Conservation (phyloP, 2,329 filamentous ascomycete species). For the Colletotrichum chlorophyti region DNA sequence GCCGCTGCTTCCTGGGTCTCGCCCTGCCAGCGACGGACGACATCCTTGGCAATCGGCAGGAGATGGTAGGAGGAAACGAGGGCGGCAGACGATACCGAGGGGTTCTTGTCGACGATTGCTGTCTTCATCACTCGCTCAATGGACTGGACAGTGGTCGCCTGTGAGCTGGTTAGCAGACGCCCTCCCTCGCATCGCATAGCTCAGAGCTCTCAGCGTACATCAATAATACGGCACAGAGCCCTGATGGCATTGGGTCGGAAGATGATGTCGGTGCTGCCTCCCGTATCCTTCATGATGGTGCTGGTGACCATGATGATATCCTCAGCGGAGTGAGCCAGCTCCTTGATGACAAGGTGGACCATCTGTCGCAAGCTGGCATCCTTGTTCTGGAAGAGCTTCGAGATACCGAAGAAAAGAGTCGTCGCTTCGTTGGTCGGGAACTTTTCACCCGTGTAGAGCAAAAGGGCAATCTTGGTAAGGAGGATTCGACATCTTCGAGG, state of each 20-base stretch:
- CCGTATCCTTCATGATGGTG: slow-evolving; percentile 99
- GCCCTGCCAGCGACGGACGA: slow-evolving; percentile 97
- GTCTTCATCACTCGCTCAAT: slow-evolving; percentile 99
- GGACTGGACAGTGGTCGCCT: slow-evolving; percentile 94
- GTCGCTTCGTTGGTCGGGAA: slow-evolving; percentile 98
- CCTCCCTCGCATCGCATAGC: slow-evolving; percentile 1
- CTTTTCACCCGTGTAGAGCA: slow-evolving; percentile 95
- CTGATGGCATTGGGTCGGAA: slow-evolving; percentile 96
- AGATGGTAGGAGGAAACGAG: slow-evolving; percentile 98
- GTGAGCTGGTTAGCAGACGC: slow-evolving; percentile 21
- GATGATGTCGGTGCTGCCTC: slow-evolving; percentile 90
- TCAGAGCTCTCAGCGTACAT: slow-evolving; percentile 64
- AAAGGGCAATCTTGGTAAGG: slow-evolving; percentile 94
- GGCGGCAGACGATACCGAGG: slow-evolving; percentile 94
- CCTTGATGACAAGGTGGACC: slow-evolving; percentile 98
- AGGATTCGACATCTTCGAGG: slow-evolving; percentile 97
- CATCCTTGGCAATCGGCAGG: slow-evolving; percentile 92
- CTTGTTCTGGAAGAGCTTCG: slow-evolving; percentile 99
- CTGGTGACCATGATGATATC: slow-evolving; percentile 99
- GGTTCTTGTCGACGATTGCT: slow-evolving; percentile 98
- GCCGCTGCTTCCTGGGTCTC: slow-evolving; percentile 97
- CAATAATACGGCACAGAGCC: slow-evolving; percentile 94
- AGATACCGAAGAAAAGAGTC: slow-evolving; percentile 97
- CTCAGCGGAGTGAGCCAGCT: slow-evolving; percentile 92
- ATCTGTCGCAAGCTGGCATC: slow-evolving; percentile 98